A percentile compares a stretch with the other conserved stretches of the same genome.
Conservation (phyloP, 1,284 basidiomycete genomes). For the Xerocomus minutiporus region DNA sequence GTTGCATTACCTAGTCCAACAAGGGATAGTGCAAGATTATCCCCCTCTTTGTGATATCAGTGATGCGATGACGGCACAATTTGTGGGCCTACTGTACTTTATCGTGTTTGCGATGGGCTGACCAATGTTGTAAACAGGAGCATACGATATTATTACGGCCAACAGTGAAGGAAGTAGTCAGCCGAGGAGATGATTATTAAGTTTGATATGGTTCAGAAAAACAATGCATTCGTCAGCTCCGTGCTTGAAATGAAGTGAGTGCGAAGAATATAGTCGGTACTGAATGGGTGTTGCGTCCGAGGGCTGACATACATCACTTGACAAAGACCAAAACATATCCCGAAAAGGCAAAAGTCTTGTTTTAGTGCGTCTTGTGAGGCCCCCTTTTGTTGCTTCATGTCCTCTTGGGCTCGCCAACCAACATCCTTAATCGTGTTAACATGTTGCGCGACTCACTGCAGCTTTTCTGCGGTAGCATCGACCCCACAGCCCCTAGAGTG, state of each 20-base stretch:
- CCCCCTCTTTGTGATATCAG: slow-evolving; percentile 86
- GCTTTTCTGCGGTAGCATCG: slow-evolving; percentile 15
- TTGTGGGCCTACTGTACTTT: slow-evolving; percentile 46
- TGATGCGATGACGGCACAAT: slow-evolving; percentile 92
- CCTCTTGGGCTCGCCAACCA: background rate
- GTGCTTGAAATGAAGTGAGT: slow-evolving; percentile 9
- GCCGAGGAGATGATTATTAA: slow-evolving; percentile 89
- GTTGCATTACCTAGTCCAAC: slow-evolving; percentile 86
- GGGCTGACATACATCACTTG: slow-evolving; percentile 4
- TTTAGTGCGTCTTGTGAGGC: background rate
- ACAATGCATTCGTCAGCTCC: background rate
- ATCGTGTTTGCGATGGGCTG: slow-evolving; percentile 3
- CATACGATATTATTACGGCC: slow-evolving; percentile 91
- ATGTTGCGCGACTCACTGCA: slow-evolving; percentile 28
- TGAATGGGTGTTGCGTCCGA: background rate
- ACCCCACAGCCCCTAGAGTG: slow-evolving; percentile 13
- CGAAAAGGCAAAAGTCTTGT: slow-evolving; percentile 17
- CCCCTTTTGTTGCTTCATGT: background rate
- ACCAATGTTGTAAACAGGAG: slow-evolving; percentile 48
- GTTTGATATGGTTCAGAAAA: slow-evolving; percentile 5
- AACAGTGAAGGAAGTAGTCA: slow-evolving; percentile 93
- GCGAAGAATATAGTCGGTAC: background rate
- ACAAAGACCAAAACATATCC: slow-evolving; percentile 17
- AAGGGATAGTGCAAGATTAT: slow-evolving; percentile 89
- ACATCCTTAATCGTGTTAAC: background rate